phyloP scores from a whole-genome alignment of 2,329 filamentous ascomycete genomes.

The Botryotinia calthae region DNA sequence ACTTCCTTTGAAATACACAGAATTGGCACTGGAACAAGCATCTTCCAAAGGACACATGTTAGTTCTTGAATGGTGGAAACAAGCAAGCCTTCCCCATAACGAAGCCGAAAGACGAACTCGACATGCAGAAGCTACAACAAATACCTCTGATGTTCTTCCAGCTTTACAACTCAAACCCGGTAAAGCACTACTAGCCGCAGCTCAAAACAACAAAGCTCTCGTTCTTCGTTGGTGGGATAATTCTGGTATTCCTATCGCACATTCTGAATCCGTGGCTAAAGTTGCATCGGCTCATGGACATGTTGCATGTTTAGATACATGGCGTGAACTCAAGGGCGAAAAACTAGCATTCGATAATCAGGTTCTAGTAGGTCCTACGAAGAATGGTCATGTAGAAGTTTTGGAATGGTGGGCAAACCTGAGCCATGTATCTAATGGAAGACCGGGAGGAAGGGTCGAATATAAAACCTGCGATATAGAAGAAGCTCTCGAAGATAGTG shows the following conservation, averaged over 20 bases:
- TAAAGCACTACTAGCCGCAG: conserved; percentile 78
- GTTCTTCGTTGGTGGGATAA: conserved; percentile 86
- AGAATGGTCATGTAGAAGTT: conserved; percentile 78
- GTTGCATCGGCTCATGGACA: conserved; percentile 83
- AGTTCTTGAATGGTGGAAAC: conserved; percentile 92
- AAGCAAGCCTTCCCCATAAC: conserved; percentile 56
- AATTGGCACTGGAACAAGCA: conserved; percentile 82
- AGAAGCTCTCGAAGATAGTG: conserved; percentile 86
- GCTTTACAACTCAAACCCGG: conserved; percentile 69
- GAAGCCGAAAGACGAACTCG: conserved; percentile 37
- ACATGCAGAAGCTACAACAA: conserved; percentile 28
- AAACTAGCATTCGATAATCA: conserved; percentile 79
- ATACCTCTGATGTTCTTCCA: conserved; percentile 33
- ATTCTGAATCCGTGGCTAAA: conserved; percentile 79
- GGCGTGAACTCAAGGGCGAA: conserved; percentile 71
- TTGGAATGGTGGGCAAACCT: conserved; percentile 85
- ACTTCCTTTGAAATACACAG: conserved; percentile 78
- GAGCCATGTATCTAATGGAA: conserved; percentile 51
- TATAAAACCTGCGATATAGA: conserved; percentile 96
- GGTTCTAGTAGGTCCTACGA: conserved; percentile 81
- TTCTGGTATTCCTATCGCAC: conserved; percentile 73
- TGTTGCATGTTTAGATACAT: conserved; percentile 78
- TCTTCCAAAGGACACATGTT: conserved; percentile 79
- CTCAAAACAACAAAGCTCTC: conserved; percentile 74
- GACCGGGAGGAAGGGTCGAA: conserved; percentile 68